Evolutionary conservation across 129 eudicot genomes (phyloP), one percentile per base, ranked within the genome.

Genomic region (Artemisia tridentata): DNA sequence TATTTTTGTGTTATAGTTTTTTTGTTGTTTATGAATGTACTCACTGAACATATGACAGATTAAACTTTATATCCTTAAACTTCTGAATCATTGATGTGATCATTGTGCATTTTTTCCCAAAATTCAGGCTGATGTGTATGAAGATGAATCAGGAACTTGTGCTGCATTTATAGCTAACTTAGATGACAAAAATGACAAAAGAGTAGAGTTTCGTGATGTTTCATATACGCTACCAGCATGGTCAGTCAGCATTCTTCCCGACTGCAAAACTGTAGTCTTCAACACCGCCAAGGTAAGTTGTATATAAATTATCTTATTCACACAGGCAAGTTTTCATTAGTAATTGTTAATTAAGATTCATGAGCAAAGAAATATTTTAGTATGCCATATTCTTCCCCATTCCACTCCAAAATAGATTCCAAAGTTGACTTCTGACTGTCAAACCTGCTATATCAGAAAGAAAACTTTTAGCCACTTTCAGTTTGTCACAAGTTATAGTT

Each of bases 221-320:
- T 80, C 96, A 45, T 93, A 87, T 79, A 56, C 76, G 72, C 82
- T 93, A 34, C 96, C 99, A 65, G 93, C 99, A 80, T 93, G 99
- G 99, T 93, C 99, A 0, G 99, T 93, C 46, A 93, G 99, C 96
- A 93, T 93, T 65, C 84, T 93, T 77, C 99, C 99, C 1, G 99
- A 93, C 79, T 93, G 99, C 93, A 93, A 93, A 75, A 90, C 82
- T 67, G 99, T 87, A 38, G 97, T 79, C 62, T 90, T 81, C 72
- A 93, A 93, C 81, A 84, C 97, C 4, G 99, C 99, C 72, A 90
- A 90, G 96, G 99, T 93, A 78, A 70, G 56, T 68, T 50, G 64
- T 41, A 50, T 73, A 15, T 19, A 21, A 12, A n/a, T 48, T 59
- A 34, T 56, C 51, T 2, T 56, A 3, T 56, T 56, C 34, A 11